Base-by-base conservation (phyloP, 1,284 basidiomycete genomes). In the Cystobasidium pallidum region DNA sequence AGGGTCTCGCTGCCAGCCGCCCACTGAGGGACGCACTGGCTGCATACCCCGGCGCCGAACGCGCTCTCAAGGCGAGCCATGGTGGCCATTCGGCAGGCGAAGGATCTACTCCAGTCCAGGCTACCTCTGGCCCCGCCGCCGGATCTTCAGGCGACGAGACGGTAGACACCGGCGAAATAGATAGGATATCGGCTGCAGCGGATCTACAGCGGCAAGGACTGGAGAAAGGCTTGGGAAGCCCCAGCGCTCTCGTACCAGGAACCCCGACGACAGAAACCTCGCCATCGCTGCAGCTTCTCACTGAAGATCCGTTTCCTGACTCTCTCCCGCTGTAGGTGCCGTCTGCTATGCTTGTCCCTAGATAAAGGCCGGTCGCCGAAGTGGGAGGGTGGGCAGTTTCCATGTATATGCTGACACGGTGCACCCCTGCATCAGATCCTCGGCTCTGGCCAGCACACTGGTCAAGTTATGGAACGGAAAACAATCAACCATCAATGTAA, bases 1-100 rank as follows among this genome's bases (percentile, higher is more conserved):
- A 81, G 65, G 75, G 78, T 34, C 71, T 80, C 30, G 76, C 78
- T 28, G 78, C 79, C 2, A 77, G 79, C 0, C 66, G 73, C 3
- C 77, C 78, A 0, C 74, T 81, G 0, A 74, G 75, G 66, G 74
- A 77, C 49, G 74, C 80, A 70, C 75, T 80, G 52, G 36, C 65
- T 30, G 66, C 75, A 13, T 76, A 76, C 7, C 77, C 77, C 19
- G 61, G 63, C 10, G 75, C 76, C 7, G 77, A 77, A 11, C 76
- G 76, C 30, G 78, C 76, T 3, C 70, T 75, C n/a, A 67, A 73
- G 54, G 51, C 72, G 4, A 74, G 76, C 55, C 75, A 77, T 34
- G n/a, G 28, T 8, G 39, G 30, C n/a, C 59, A 39, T 2, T 47
- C 59, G 7, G n/a, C 62, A 7, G 15, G 19, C n/a, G 45, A 32